phyloP scores from a whole-genome alignment of 2,329 filamentous ascomycete genomes.

The Clonostachys byssicola region DNA sequence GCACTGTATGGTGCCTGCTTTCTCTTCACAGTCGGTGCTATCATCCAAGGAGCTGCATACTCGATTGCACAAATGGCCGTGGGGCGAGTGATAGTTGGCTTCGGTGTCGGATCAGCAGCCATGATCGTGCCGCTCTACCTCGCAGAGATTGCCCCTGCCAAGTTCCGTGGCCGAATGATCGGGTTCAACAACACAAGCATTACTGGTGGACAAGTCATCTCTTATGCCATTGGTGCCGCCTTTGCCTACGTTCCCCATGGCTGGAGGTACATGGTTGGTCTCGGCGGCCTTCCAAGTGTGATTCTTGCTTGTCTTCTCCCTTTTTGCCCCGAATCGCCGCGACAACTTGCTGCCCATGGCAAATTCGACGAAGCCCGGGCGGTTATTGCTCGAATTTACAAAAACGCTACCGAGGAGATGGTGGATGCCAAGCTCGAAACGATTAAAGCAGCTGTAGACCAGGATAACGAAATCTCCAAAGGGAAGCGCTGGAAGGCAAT shows the following conservation, averaged over 20 bases:
- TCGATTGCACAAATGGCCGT: constrained; percentile 17
- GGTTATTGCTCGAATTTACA: not conserved
- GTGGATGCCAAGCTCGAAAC: constrained; percentile 21
- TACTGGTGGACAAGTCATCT: constrained; percentile 9
- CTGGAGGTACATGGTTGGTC: constrained; percentile 12
- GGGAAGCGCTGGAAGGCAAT: not conserved
- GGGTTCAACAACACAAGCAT: constrained; percentile 31
- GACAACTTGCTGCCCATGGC: constrained; percentile 13
- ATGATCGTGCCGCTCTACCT: constrained; percentile 42
- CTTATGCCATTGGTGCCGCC: constrained; percentile 19
- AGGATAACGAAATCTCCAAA: no score
- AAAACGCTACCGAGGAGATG: constrained; percentile 17
- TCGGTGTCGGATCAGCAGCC: constrained; percentile 41
- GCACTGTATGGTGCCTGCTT: constrained; percentile 17
- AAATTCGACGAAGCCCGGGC: constrained; percentile 16
- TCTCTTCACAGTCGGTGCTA: constrained; percentile 15
- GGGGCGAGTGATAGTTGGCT: constrained; percentile 36
- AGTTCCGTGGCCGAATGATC: constrained; percentile 42
- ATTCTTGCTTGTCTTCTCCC: constrained; percentile 8
- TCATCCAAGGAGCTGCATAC: constrained; percentile 17
- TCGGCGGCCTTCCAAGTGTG: constrained; percentile 10
- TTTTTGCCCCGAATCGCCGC: constrained; percentile 11
- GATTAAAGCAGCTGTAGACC: no score
- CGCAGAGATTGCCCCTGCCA: constrained; percentile 42
- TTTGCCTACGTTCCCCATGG: constrained; percentile 21